Percentiles rank a stretch among this genome's conserved stretches.
These are phyloP conservation scores for Hypocrella siamensis DNA, from an alignment of 2,329 filamentous ascomycete species.

Conservation along the genomic window DNA sequence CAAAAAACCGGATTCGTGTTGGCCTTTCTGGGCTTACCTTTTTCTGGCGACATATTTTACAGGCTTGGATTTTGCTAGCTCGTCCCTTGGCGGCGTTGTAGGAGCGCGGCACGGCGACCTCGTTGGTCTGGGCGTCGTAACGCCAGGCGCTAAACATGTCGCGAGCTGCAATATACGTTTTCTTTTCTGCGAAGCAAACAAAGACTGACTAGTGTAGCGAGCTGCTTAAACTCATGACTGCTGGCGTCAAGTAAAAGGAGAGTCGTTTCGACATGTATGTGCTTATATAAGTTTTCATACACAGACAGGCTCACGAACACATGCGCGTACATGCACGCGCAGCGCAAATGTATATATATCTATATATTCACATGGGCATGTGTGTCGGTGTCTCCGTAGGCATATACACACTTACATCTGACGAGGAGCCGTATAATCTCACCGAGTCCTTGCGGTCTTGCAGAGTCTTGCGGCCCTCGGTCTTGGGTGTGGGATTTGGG, in stretches of 20 bases:
- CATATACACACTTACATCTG: too few relatives aligned
- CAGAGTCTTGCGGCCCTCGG: too few relatives aligned
- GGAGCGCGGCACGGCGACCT: conserved; percentile 1
- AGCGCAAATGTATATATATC: too few relatives aligned
- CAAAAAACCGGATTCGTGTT: too few relatives aligned
- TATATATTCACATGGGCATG: too few relatives aligned
- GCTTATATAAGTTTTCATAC: background rate
- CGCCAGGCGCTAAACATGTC: conserved; percentile 2
- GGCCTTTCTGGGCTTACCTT: conserved; percentile 1
- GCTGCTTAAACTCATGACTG: too few relatives aligned
- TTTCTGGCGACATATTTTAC: conserved; percentile 3
- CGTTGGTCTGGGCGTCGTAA: conserved; percentile 2
- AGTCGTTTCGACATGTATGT: background rate
- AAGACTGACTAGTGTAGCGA: background rate
- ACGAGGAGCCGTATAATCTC: too few relatives aligned
- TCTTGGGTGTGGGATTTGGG: too few relatives aligned
- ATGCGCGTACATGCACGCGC: too few relatives aligned
- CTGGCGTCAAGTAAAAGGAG: background rate
- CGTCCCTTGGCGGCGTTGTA: conserved; percentile 2
- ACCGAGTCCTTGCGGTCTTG: too few relatives aligned
- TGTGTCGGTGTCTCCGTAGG: too few relatives aligned
- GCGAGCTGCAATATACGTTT: too few relatives aligned
- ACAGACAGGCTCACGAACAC: background rate
- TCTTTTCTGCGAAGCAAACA: background rate
- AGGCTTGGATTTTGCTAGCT: conserved; percentile 2